Evolutionary conservation across 73 alveolate genomes (phyloP).

Genomic region (Durusdinium trenchii): DNA sequence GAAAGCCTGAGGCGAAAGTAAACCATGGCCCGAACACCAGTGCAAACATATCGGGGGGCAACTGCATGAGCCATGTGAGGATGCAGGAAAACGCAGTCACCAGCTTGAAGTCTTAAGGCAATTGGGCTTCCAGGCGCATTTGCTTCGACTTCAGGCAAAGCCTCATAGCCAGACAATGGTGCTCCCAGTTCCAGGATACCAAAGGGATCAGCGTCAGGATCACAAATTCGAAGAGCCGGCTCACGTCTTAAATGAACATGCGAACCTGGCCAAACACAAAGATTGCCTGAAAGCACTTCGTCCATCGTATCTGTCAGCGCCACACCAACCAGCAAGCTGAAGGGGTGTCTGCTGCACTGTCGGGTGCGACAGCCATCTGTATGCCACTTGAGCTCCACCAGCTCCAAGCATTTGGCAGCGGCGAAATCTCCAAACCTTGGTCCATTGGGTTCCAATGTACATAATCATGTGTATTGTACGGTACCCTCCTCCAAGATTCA

Average conservation of each 20-base stretch:
- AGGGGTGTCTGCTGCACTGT: constrained; percentile 52
- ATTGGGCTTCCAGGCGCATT: background rate
- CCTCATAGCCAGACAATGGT: constrained; percentile 27
- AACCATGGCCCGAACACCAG: constrained; percentile 54
- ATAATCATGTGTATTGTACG: too few species aligned
- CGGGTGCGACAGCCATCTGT: constrained; percentile 63
- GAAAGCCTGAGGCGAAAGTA: constrained; percentile 15
- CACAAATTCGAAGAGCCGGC: constrained; percentile 26
- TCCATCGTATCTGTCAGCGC: constrained; percentile 53
- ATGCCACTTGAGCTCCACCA: constrained; percentile 5
- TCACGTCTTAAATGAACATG: constrained; percentile 38
- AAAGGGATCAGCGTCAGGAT: background rate
- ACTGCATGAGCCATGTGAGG: constrained; percentile 61
- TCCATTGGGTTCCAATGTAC: too few species aligned
- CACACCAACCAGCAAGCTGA: constrained; percentile 51
- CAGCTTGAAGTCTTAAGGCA: constrained; percentile 18
- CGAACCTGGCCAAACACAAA: constrained; percentile 53
- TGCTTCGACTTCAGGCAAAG: background rate
- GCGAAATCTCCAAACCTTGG: background rate
- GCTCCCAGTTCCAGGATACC: background rate
- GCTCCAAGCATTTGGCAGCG: background rate
- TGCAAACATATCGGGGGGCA: constrained; percentile 34
- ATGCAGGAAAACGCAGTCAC: constrained; percentile 34
- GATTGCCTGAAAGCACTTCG: constrained; percentile 19
- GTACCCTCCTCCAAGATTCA: too few species aligned